Percentiles rank a stretch among this genome's conserved stretches.
These are phyloP conservation scores for Acanthamoeba sp. DNA, from an alignment of 208 protist genomes.

Conservation along the genomic window DNA sequence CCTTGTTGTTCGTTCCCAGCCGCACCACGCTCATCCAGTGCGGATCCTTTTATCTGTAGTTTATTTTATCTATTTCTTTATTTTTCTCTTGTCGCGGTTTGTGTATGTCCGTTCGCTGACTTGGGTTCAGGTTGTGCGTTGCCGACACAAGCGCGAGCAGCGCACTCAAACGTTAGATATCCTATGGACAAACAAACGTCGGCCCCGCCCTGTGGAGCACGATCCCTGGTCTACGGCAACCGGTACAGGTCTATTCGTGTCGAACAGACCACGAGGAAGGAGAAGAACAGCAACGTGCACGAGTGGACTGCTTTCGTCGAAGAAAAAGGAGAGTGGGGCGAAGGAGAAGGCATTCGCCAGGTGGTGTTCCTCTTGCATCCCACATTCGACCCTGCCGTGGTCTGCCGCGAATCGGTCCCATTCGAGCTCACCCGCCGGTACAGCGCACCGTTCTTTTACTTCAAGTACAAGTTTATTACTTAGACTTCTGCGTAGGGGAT, in stretches of 20 bases:
- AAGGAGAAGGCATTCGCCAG: background rate
- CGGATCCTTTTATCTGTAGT: background rate
- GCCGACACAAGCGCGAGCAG: too few species aligned
- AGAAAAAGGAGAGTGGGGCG: background rate
- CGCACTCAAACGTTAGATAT: too few species aligned
- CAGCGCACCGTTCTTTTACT: background rate
- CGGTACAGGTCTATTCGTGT: background rate
- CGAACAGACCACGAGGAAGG: background rate
- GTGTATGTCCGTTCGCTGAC: too few species aligned
- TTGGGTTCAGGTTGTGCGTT: too few species aligned
- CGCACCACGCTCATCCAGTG: background rate
- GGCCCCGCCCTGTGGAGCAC: too few species aligned
- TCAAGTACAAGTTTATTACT: background rate
- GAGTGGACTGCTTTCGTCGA: background rate
- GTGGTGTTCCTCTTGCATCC: background rate
- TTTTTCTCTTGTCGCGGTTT: too few species aligned
- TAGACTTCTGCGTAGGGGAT: background rate
- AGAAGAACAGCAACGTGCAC: background rate
- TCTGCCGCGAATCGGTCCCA: background rate
- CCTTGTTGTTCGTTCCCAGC: background rate
- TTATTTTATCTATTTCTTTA: too few species aligned
- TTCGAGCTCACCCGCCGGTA: background rate
- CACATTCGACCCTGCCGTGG: background rate
- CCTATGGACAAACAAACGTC: too few species aligned
- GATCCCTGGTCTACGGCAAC: background rate